Base-by-base conservation (phyloP, 129 eudicot genomes). In the Pseudognaphalium luteoalbum region DNA sequence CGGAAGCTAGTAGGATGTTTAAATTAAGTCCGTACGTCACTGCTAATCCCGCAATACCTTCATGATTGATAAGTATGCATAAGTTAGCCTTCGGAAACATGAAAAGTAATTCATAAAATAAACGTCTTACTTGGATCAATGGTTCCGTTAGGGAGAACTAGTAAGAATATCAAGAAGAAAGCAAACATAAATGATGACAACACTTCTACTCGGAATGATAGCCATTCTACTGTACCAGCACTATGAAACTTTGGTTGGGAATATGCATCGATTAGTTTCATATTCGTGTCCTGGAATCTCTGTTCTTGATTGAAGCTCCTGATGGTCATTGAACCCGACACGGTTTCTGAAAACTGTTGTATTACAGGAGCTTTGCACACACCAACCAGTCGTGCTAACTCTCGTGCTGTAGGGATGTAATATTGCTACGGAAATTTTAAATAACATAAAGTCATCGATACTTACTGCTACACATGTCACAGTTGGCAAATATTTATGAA, bases 341-440 rank as follows among this genome's bases (percentile, higher is more conserved):
- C 70, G 4, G 99, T 94, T 79, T 94, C 97, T 11, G 99, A 83
- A 76, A 94, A 91, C 78, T 91, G 97, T 68, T 91, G 97, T 81
- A 91, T 86, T 5, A 91, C 76, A 37, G 97, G 99, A 47, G 99
- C 96, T 80, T 89, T 83, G 80, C 89, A 80, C 37, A 87, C 88
- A 37, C 97, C 97, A 63, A 75, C 81, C 72, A 94, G 75, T 17
- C 97, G 82, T 39, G 93, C 88, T 9, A 94, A 80, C 80, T 94
- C 99, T 79, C 96, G 86, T 72, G 97, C 99, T 75, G 97, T 76
- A 28, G 85, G 76, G 50, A 94, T 77, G 74, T 89, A 91, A 78
- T 87, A 91, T 74, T 85, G 88, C 97, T 93, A 89, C 47, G 76
- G 56, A 52, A 79, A 52, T 15, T 5, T 5, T 1, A 81, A 20